Percentiles rank a stretch among this genome's conserved stretches.
Evolutionary conservation across 2,329 filamentous ascomycete species (phyloP).

Genomic region (Exophiala oligosperma): DNA sequence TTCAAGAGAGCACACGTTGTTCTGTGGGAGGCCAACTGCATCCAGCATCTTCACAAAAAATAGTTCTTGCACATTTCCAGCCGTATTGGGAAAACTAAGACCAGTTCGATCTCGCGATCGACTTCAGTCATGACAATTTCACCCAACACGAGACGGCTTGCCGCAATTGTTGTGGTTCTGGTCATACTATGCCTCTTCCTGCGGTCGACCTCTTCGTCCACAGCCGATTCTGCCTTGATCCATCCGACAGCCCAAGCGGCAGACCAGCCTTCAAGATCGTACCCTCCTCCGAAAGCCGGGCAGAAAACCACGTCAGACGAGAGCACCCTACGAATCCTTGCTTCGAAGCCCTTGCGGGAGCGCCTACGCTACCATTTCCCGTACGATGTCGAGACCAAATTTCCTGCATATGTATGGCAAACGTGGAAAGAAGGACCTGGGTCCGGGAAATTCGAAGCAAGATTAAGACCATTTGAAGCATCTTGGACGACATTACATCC

Average conservation of each 20-base stretch:
- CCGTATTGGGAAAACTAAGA: background rate
- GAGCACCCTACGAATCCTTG: conserved; percentile 68
- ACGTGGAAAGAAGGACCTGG: conserved; percentile 91
- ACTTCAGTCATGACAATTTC: conserved; percentile 3
- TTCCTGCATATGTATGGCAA: conserved; percentile 98
- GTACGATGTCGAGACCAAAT: conserved; percentile 84
- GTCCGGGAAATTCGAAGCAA: conserved; percentile 69
- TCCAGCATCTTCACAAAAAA: background rate
- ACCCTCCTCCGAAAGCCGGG: conserved; percentile 34
- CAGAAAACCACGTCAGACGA: conserved; percentile 50
- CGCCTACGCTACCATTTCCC: conserved; percentile 90
- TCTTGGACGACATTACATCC: conserved; percentile 88
- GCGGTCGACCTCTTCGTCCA: conserved; percentile 57
- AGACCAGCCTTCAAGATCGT: conserved; percentile 32
- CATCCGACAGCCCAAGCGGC: conserved; percentile 31
- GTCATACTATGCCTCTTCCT: conserved; percentile 70
- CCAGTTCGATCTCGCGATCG: background rate
- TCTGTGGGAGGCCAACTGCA: background rate
- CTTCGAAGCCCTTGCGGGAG: conserved; percentile 71
- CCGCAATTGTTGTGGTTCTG: conserved; percentile 65
- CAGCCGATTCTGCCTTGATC: conserved; percentile 46
- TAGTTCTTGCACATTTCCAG: background rate
- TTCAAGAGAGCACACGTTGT: background rate
- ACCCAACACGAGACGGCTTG: conserved; percentile 5
- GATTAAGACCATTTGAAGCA: conserved; percentile 79